A percentile compares a stretch with the other conserved stretches of the same genome.
phyloP scores from a whole-genome alignment of 2,329 filamentous ascomycete genomes.

The Phoma sp. region DNA sequence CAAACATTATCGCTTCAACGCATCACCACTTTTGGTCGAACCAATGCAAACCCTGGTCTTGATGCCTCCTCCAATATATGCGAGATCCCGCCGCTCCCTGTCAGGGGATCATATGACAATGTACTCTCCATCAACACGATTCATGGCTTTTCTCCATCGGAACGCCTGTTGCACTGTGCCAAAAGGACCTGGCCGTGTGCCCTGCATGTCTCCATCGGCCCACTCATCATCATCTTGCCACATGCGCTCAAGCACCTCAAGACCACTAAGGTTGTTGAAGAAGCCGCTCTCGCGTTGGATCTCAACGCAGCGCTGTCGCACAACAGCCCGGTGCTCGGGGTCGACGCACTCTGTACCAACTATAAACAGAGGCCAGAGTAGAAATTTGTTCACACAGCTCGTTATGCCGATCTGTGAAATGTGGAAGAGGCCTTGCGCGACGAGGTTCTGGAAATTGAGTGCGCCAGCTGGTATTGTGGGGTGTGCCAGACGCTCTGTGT shows the following conservation, averaged over 20 bases:
- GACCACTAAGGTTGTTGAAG: constrained; percentile 86
- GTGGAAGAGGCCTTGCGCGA: constrained; percentile 82
- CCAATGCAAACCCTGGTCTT: constrained; percentile 18
- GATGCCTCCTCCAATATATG: constrained; percentile 16
- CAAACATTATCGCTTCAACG: constrained; percentile 14
- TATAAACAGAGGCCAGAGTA: constrained; percentile 93
- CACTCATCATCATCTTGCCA: constrained; percentile 67
- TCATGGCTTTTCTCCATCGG: constrained; percentile 59
- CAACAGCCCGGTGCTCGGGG: constrained; percentile 76
- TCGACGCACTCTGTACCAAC: constrained; percentile 88
- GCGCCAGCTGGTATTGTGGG: constrained; percentile 75
- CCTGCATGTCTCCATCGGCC: constrained; percentile 31
- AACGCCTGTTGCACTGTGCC: constrained; percentile 48
- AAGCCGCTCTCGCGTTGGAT: constrained; percentile 90
- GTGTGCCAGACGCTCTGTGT: constrained; percentile 84
- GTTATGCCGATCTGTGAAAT: constrained; percentile 77
- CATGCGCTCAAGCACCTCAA: constrained; percentile 83
- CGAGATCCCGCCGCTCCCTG: constrained; percentile 20
- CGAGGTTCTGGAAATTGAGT: constrained; percentile 80
- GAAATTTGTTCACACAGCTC: constrained; percentile 79
- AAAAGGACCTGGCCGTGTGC: constrained; percentile 25
- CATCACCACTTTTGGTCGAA: constrained; percentile 13
- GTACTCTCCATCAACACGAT: constrained; percentile 58
- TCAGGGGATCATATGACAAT: constrained; percentile 53
- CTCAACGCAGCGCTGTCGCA: constrained; percentile 80